Percentiles rank a stretch among this genome's conserved stretches.
These are phyloP conservation scores for Lachancea meyersii DNA, from an alignment of 805 yeast genomes.

Conservation along the genomic window DNA sequence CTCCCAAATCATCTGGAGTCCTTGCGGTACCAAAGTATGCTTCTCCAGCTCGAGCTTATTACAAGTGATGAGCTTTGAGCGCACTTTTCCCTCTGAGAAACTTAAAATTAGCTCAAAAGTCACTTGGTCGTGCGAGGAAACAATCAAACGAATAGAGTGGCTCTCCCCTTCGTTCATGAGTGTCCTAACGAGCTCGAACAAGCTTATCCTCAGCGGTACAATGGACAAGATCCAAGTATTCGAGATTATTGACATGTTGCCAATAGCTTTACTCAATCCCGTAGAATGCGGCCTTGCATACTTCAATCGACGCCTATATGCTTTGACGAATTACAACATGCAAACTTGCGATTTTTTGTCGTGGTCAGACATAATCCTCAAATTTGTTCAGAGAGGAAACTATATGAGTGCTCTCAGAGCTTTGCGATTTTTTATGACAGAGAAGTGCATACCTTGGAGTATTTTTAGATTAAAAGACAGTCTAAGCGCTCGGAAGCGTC, in stretches of 20 bases:
- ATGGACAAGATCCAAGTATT: conserved; percentile 10
- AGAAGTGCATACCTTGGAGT: conserved; percentile 15
- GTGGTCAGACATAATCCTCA: conserved; percentile 30
- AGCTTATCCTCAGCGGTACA: conserved; percentile 19
- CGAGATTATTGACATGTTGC: conserved; percentile 21
- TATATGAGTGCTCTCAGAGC: conserved; percentile 26
- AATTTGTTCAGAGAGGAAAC: conserved; percentile 26
- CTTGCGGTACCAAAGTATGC: conserved; percentile 16
- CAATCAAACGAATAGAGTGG: conserved; percentile 19
- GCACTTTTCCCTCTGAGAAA: background rate
- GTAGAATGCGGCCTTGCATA: conserved; percentile 21
- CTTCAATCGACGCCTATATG: conserved; percentile 15
- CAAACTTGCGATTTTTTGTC: conserved; percentile 25
- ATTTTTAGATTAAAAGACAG: conserved; percentile 16
- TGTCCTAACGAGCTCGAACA: conserved; percentile 25
- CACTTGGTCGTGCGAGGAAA: conserved; percentile 4
- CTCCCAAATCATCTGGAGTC: conserved; percentile 16
- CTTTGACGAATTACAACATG: conserved; percentile 25
- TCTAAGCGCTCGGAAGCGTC: conserved; percentile 15
- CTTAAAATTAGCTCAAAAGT: background rate
- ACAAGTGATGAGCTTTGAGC: background rate
- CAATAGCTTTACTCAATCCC: conserved; percentile 25
- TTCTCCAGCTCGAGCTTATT: conserved; percentile 14
- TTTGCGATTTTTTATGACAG: conserved; percentile 17
- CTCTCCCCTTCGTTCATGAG: conserved; percentile 17